Evolutionary conservation across 768 basidiomycete species (phyloP).

Genomic region (Hypholoma fasciculare): DNA sequence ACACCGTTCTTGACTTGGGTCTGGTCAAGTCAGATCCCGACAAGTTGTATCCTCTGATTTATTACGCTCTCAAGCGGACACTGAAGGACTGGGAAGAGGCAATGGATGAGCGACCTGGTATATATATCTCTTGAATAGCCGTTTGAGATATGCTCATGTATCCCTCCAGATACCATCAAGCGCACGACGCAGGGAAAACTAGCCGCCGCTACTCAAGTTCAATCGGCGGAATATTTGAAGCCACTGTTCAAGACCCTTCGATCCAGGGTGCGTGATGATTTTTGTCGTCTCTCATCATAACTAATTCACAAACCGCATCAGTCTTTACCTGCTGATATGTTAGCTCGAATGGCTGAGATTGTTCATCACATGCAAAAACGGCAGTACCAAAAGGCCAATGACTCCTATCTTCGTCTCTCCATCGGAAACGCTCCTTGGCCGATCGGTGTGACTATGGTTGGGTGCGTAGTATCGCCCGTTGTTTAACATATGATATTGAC

Average conservation of each 20-base stretch:
- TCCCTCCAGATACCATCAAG: conserved; percentile 71
- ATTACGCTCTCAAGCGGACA: conserved; percentile 89
- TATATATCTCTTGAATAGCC: conserved; percentile 15
- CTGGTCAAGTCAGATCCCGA: conserved; percentile 91
- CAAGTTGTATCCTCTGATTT: conserved; percentile 95
- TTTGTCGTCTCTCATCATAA: not conserved
- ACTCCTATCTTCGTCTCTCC: conserved; percentile 93
- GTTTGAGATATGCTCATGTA: conserved; percentile 1
- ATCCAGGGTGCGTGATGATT: conserved; percentile 65
- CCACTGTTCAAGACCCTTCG: conserved; percentile 92
- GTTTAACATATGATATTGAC: not conserved
- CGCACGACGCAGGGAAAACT: conserved; percentile 89
- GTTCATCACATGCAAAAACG: conserved; percentile 96
- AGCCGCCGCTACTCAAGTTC: conserved; percentile 93
- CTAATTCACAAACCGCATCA: conserved; percentile 22
- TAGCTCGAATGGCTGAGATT: conserved; percentile 87
- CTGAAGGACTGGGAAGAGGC: conserved; percentile 97
- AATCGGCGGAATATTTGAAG: conserved; percentile 95
- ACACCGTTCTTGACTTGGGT: conserved; percentile 71
- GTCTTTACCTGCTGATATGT: conserved; percentile 83
- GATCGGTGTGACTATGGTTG: conserved; percentile 99
- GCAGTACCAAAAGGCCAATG: conserved; percentile 94
- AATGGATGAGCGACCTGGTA: conserved; percentile 92
- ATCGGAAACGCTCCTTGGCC: conserved; percentile 99
- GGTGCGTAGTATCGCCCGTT: conserved; percentile 50